Evolutionary conservation across 2,329 filamentous ascomycete species (phyloP).

Genomic region (Epichloe baconii): DNA sequence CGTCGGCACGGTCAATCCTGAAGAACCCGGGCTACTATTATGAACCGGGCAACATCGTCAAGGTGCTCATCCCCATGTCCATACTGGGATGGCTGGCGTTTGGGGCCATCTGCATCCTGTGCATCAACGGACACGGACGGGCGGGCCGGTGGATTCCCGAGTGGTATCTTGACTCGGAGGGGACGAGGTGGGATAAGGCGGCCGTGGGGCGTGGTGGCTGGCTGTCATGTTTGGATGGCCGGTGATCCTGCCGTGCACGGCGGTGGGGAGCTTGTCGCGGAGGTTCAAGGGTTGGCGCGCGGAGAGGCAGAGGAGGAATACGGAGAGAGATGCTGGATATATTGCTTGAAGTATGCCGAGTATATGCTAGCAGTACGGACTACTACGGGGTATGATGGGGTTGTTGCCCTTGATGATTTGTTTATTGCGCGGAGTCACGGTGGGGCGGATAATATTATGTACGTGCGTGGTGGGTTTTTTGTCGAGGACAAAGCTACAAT

Average conservation of each 20-base stretch:
- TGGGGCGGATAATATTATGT: neutral
- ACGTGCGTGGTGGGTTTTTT: no score
- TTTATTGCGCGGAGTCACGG: neutral
- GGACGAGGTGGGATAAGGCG: slow-evolving; percentile 10
- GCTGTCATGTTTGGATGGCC: slow-evolving; percentile 27
- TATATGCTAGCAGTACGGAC: neutral
- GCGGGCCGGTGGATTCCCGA: slow-evolving; percentile 20
- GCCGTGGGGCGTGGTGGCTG: slow-evolving; percentile 17
- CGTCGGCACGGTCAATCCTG: neutral
- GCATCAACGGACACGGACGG: slow-evolving; percentile 17
- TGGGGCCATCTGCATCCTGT: slow-evolving; percentile 19
- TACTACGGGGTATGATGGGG: neutral
- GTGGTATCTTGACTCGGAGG: slow-evolving; percentile 19
- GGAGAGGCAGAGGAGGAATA: slow-evolving; percentile 29
- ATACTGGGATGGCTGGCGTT: slow-evolving; percentile 18
- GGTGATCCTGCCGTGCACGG: slow-evolving; percentile 53
- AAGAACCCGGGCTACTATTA: neutral
- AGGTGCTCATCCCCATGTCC: slow-evolving; percentile 13
- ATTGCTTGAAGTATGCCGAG: neutral
- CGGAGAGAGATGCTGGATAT: slow-evolving; percentile 20
- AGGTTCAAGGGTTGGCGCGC: slow-evolving; percentile 27
- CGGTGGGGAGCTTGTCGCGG: slow-evolving; percentile 61
- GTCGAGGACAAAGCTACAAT: no score
- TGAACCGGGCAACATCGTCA: neutral
- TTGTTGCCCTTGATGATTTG: neutral